A percentile compares a stretch with the other conserved stretches of the same genome.
Conservation (phyloP, 345 rosid genomes). For the Eutrema heterophyllum region DNA sequence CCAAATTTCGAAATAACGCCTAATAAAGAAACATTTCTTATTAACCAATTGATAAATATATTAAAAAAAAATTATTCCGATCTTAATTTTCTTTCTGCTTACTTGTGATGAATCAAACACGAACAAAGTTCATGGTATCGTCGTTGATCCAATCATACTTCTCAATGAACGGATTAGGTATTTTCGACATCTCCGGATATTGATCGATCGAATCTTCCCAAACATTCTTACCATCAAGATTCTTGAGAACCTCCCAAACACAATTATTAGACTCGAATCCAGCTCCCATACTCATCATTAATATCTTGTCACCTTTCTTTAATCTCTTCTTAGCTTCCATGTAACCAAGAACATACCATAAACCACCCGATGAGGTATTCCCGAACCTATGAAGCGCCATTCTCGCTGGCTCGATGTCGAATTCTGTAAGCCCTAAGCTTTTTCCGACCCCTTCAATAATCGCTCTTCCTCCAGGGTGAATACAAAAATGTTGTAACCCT, state of each 20-base stretch:
- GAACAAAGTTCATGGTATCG: constrained; percentile 30
- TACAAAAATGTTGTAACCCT: constrained; percentile 33
- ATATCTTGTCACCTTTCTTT: constrained; percentile 38
- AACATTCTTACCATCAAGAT: constrained; percentile 30
- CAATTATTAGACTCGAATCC: constrained; percentile 59
- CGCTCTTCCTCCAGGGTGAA: constrained; percentile 41
- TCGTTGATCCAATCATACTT: constrained; percentile 36
- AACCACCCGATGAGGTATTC: constrained; percentile 74
- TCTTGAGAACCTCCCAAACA: constrained; percentile 51
- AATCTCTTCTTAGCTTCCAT: constrained; percentile 64
- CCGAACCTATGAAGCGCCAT: constrained; percentile 82
- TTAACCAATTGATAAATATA: background rate
- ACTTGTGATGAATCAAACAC: constrained; percentile 20
- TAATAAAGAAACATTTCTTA: constrained; percentile 6
- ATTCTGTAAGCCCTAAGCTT: constrained; percentile 46
- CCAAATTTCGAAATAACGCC: background rate
- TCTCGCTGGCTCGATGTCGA: constrained; percentile 69
- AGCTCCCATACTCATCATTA: constrained; percentile 66
- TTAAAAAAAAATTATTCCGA: background rate
- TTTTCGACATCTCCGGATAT: constrained; percentile 20
- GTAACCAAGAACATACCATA: constrained; percentile 75
- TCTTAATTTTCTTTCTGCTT: background rate
- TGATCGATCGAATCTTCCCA: constrained; percentile 29
- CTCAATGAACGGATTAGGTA: constrained; percentile 22
- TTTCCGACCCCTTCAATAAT: constrained; percentile 66